Conservation (phyloP, 2,329 filamentous ascomycete species). For the Hawksworthiomyces lignivorus region DNA sequence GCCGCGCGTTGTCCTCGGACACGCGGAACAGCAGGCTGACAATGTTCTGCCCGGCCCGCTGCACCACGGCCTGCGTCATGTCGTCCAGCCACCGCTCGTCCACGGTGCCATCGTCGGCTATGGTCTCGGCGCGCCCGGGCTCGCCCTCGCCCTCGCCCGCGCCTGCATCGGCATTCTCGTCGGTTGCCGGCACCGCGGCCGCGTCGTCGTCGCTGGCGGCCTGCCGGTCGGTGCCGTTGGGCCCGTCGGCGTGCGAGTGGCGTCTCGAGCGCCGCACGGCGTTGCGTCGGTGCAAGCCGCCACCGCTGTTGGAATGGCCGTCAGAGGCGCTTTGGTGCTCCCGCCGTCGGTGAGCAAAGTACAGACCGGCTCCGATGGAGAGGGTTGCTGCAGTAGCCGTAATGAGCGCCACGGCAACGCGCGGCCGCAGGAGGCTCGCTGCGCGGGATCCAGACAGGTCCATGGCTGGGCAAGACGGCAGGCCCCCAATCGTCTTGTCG, state of each 20-base stretch:
- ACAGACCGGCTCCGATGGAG: slow-evolving; percentile 12
- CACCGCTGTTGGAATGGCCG: neutral
- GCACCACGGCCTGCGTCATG: slow-evolving; percentile 29
- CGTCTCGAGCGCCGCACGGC: slow-evolving; percentile 15
- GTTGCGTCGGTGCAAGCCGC: slow-evolving; percentile 14
- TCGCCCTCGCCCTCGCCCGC: neutral
- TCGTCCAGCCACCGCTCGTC: slow-evolving; percentile 50
- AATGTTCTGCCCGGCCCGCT: slow-evolving; percentile 65
- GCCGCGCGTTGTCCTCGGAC: slow-evolving; percentile 82
- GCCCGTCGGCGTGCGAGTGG: slow-evolving; percentile 14
- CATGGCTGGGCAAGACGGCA: slow-evolving; percentile 8
- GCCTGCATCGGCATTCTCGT: neutral
- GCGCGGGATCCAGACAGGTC: slow-evolving; percentile 9
- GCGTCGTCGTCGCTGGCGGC: neutral
- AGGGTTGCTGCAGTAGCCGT: slow-evolving; percentile 11
- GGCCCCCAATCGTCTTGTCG: too few species aligned
- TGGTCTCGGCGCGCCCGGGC: slow-evolving; percentile 18
- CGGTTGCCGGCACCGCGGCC: neutral
- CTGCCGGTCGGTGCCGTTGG: slow-evolving; percentile 8
- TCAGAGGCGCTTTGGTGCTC: neutral
- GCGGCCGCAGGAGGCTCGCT: slow-evolving; percentile 13
- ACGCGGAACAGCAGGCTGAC: slow-evolving; percentile 84
- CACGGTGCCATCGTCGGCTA: slow-evolving; percentile 24
- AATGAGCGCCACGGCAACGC: slow-evolving; percentile 13
- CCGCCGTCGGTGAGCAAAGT: slow-evolving; percentile 8